phyloP scores from a whole-genome alignment of 768 basidiomycete genomes.

The Xanthoconium stramineum region DNA sequence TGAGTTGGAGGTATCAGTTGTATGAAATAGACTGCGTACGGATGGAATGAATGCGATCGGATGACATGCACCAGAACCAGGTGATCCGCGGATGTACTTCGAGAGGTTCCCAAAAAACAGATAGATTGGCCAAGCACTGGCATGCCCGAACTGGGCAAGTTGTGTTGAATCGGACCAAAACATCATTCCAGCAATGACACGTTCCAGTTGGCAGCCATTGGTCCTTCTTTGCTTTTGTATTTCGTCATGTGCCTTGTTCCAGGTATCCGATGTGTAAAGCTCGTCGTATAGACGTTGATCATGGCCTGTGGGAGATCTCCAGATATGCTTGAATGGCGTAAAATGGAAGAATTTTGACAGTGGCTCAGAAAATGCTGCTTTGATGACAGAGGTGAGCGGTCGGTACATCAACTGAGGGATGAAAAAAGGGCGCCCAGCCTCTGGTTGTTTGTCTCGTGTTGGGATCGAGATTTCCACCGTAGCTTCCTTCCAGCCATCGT shows the following conservation, averaged over 20 bases:
- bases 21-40: not conserved
- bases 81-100: not conserved
- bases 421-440: no score
- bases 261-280: slow-evolving; percentile 22
- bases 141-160: slow-evolving; percentile 13
- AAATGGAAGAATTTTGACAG: slow-evolving; percentile 15
- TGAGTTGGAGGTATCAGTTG: no score
- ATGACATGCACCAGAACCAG: not conserved
- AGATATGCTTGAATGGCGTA: slow-evolving; percentile 23
- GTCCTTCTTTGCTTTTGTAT: not conserved
- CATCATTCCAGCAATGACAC: slow-evolving; percentile 6
- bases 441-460: no score
- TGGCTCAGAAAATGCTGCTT: not conserved
- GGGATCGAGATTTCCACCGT: no score
- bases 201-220: not conserved
- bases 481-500: no score
- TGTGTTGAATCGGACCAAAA: slow-evolving; percentile 21
- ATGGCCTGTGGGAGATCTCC: slow-evolving; percentile 6
- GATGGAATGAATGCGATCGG: slow-evolving; percentile 1
- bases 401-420: no score
- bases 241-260: slow-evolving; percentile 15
- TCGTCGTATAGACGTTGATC: slow-evolving; percentile 20
- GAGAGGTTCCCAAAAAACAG: slow-evolving; percentile 1
- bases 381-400: no score
- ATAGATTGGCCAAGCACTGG: slow-evolving; percentile 3